Evolutionary conservation across 2,329 filamentous ascomycete genomes (phyloP).

Genomic region (Aspergillus pseudoterreus): DNA sequence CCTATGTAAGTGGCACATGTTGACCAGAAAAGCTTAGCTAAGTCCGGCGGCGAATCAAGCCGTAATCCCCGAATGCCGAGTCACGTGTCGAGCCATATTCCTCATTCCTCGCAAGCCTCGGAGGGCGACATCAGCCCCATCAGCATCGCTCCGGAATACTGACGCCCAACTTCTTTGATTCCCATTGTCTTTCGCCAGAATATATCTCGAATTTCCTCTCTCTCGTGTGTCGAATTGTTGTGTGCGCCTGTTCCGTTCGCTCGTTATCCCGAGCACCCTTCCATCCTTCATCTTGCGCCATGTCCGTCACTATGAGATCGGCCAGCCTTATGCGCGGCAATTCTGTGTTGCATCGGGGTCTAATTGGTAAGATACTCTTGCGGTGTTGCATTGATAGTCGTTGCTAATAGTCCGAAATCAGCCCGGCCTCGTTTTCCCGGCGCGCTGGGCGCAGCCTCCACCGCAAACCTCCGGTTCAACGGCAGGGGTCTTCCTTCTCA

Average conservation of each 20-base stretch:
- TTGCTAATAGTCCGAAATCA: constrained; percentile 13
- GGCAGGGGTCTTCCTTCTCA: constrained; percentile 45
- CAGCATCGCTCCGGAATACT: constrained; percentile 1
- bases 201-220: neutral
- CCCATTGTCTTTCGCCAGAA: neutral
- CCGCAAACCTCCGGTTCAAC: constrained; percentile 31
- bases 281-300: constrained; percentile 28
- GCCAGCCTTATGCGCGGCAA: constrained; percentile 36
- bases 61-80: constrained; percentile 9
- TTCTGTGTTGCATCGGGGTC: constrained; percentile 26
- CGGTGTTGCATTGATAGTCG: neutral
- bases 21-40: constrained; percentile 6
- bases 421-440: constrained; percentile 30
- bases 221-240: constrained; percentile 10
- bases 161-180: neutral
- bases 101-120: constrained; percentile 11
- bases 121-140: constrained; percentile 12
- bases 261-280: constrained; percentile 22
- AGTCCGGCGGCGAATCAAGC: constrained; percentile 9
- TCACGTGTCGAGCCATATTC: constrained; percentile 14
- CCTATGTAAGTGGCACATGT: neutral
- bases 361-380: constrained; percentile 23
- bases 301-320: constrained; percentile 39
- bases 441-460: constrained; percentile 28
- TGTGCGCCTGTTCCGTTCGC: constrained; percentile 9